These are phyloP conservation scores for Nothopassalora personata DNA, from an alignment of 2,329 filamentous ascomycete species.

Conservation along the genomic window DNA sequence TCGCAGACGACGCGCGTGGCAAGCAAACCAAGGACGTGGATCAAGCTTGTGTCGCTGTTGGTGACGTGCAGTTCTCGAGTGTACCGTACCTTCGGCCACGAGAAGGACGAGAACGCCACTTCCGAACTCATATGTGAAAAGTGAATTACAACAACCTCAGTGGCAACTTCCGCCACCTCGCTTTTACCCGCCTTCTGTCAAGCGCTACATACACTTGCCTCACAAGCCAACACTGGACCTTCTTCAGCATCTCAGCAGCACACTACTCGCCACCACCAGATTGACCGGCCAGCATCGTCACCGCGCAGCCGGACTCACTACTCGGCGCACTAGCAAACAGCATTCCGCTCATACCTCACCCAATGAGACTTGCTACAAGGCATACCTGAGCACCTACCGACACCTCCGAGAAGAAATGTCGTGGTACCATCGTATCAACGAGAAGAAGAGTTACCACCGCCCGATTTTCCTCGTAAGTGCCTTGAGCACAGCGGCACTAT, in stretches of 20 bases:
- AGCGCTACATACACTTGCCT: background rate
- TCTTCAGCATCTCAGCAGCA: slow-evolving; percentile 26
- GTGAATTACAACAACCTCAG: background rate
- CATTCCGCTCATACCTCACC: background rate
- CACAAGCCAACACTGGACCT: background rate
- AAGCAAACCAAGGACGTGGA: background rate
- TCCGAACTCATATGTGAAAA: background rate
- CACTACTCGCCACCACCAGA: background rate
- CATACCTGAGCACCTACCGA: slow-evolving; percentile 12
- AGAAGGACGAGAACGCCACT: background rate
- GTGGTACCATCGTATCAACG: slow-evolving; percentile 29
- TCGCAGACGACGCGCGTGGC: background rate
- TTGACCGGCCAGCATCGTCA: background rate
- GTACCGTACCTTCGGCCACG: background rate
- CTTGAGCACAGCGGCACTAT: slow-evolving; percentile 30
- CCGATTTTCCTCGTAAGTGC: slow-evolving; percentile 29
- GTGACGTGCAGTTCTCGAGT: background rate
- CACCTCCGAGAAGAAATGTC: slow-evolving; percentile 9
- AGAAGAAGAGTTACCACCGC: slow-evolving; percentile 30
- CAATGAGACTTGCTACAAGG: slow-evolving; percentile 7
- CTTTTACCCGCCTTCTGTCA: background rate
- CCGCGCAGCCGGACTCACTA: slow-evolving; percentile 1
- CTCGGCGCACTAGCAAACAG: background rate
- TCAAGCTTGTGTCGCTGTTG: background rate
- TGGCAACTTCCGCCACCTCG: background rate